These are phyloP conservation scores for Atkinsonella texensis DNA, from an alignment of 2,329 filamentous ascomycete genomes.

Conservation along the genomic window DNA sequence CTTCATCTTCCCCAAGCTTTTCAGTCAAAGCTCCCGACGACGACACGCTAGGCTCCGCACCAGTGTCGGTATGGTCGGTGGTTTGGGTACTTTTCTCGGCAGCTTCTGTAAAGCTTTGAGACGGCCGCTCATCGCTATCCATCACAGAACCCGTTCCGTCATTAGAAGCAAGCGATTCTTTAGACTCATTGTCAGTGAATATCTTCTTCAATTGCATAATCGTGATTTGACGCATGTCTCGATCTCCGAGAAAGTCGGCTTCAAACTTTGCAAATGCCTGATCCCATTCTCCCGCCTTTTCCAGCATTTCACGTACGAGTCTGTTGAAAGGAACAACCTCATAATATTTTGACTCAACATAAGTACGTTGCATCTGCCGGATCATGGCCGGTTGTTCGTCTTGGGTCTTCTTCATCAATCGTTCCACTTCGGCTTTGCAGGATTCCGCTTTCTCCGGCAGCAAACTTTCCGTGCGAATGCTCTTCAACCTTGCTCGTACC, in stretches of 20 bases:
- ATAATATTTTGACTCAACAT: constrained; percentile 90
- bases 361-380: constrained; percentile 73
- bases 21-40: constrained; percentile 13
- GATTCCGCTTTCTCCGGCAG: constrained; percentile 74
- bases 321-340: constrained; percentile 90
- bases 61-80: constrained; percentile 26
- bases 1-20: constrained; percentile 15
- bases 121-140: constrained; percentile 35
- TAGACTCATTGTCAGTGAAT: constrained; percentile 82
- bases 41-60: constrained; percentile 19
- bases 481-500: constrained; percentile 69
- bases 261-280: constrained; percentile 83
- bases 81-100: constrained; percentile 35
- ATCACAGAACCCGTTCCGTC: constrained; percentile 51
- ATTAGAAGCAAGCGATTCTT: constrained; percentile 57
- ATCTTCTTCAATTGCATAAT: constrained; percentile 89
- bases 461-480: constrained; percentile 85
- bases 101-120: constrained; percentile 32
- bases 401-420: constrained; percentile 63
- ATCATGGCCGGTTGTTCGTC: constrained; percentile 70
- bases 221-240: constrained; percentile 85
- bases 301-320: constrained; percentile 79
- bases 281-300: constrained; percentile 91
- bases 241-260: constrained; percentile 86
- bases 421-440: constrained; percentile 72